Evolutionary conservation across 164 flowering plant genomes (phyloP), one percentile per base, ranked within the genome.

Genomic region (Umbilicus rupestris): DNA sequence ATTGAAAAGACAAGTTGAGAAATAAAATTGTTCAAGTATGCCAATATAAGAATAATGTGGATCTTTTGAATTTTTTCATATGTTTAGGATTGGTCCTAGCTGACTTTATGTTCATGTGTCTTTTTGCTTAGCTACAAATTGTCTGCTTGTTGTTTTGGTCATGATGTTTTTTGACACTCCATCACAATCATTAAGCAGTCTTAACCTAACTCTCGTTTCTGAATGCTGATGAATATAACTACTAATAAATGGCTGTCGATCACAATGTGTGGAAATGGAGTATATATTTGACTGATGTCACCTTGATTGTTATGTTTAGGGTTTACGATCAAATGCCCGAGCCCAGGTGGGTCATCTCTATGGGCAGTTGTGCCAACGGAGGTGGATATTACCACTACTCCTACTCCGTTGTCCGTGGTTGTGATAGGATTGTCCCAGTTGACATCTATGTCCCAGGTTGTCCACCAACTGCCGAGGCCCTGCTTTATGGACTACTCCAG

Each of bases 261-360:
- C 52, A 47, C 24, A 2, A 47, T 19, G 52, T 24, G 19, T 47
- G 5, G 4, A 3, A 4, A n/a, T 47, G n/a, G 5, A 19, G 20
- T 0, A 47, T 2, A 19, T 16, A 7, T 50, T 24, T 50, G 22
- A 47, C 57, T 50, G 29, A 50, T 22, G 22, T 22, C 57, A 20
- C 57, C 28, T 22, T 8, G 29, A 3, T 22, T 50, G 30, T 22
- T 33, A 63, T 65, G 2, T 76, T 72, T 66, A 89, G 99, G 88
- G 99, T 94, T 19, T 94, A 94, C 71, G 99, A 94, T 74, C 99
- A 94, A 77, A 94, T 94, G 99, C 97, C 97, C 0, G 99, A 94
- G 82, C 99, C 99, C 39, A 83, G 97, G 70, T 94, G 99, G 99
- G 99, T 94, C 17, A 84, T 94, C 64, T 94, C 97, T 17, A 94